Percentiles rank a stretch among this genome's conserved stretches.
phyloP scores from a whole-genome alignment of 2,329 filamentous ascomycete genomes.

The Aspergillus quadricinctus region DNA sequence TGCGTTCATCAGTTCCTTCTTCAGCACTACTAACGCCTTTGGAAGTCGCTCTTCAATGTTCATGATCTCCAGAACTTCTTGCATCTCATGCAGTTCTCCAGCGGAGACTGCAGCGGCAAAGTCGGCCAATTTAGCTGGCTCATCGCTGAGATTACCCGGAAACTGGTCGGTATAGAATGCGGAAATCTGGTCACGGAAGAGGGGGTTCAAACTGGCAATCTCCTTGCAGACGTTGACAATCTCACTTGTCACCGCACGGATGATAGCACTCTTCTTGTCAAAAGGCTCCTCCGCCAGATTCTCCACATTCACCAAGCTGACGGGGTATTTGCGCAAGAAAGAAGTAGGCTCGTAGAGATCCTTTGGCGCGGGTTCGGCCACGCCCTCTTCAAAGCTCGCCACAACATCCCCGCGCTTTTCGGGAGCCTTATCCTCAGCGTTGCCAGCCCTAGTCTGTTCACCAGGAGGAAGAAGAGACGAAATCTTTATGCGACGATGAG shows the following conservation, averaged over 20 bases:
- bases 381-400: slow-evolving; percentile 88
- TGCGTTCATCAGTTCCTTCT: slow-evolving; percentile 98
- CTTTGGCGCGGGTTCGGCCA: slow-evolving; percentile 54
- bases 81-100: slow-evolving; percentile 84
- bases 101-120: slow-evolving; percentile 97
- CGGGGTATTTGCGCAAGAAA: slow-evolving; percentile 84
- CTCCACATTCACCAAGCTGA: slow-evolving; percentile 92
- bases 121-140: slow-evolving; percentile 91
- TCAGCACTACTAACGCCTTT: slow-evolving; percentile 85
- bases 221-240: slow-evolving; percentile 99
- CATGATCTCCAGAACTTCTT: slow-evolving; percentile 82
- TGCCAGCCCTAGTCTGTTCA: slow-evolving; percentile 29
- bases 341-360: slow-evolving; percentile 78
- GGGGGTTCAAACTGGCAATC: slow-evolving; percentile 84
- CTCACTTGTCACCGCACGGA: slow-evolving; percentile 90
- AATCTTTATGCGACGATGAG: slow-evolving; percentile 88
- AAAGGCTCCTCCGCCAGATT: slow-evolving; percentile 85
- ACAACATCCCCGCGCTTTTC: slow-evolving; percentile 91
- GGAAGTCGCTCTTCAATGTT: slow-evolving; percentile 90
- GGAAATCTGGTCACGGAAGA: slow-evolving; percentile 96
- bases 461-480: slow-evolving; percentile 73
- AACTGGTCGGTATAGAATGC: slow-evolving; percentile 96
- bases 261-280: slow-evolving; percentile 83
- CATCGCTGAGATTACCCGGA: slow-evolving; percentile 88
- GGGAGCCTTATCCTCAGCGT: slow-evolving; percentile 39